phyloP scores from a whole-genome alignment of 495 filamentous ascomycete species.

The Aspergillus heteromorphus region DNA sequence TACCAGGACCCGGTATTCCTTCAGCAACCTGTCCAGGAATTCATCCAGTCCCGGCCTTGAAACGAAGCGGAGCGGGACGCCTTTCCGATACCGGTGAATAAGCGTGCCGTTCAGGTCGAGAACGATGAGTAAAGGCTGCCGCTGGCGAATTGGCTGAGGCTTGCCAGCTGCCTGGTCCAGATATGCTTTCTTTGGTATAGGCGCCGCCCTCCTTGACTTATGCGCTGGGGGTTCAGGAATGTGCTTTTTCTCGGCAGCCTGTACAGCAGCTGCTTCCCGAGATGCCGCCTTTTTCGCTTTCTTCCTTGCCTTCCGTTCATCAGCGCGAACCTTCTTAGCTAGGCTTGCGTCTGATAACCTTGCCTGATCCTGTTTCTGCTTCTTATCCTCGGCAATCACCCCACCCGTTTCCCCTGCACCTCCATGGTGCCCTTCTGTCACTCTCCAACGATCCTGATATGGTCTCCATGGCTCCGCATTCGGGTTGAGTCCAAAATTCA shows the following conservation, averaged over 20 bases:
- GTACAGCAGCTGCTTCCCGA: too few species aligned
- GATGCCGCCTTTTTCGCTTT: too few species aligned
- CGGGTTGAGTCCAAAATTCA: too few species aligned
- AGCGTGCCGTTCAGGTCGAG: slow-evolving; percentile 94
- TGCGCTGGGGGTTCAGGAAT: too few species aligned
- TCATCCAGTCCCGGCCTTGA: slow-evolving; percentile 53
- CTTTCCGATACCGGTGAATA: slow-evolving; percentile 56
- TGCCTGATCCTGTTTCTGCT: too few species aligned
- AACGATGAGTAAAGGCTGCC: slow-evolving; percentile 63
- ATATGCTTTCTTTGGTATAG: slow-evolving; percentile 36
- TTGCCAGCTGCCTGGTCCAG: slow-evolving; percentile 38
- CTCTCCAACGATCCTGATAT: slow-evolving; percentile 15
- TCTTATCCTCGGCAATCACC: background rate
- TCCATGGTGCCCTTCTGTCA: background rate
- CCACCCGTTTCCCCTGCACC: background rate
- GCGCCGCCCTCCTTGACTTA: too few species aligned
- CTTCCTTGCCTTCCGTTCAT: too few species aligned
- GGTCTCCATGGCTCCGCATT: slow-evolving; percentile 22
- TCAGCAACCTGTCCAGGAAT: slow-evolving; percentile 65
- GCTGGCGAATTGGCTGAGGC: too few species aligned
- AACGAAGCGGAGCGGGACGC: slow-evolving; percentile 46
- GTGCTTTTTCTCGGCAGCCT: too few species aligned
- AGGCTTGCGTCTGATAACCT: too few species aligned
- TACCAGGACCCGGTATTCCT: slow-evolving; percentile 71
- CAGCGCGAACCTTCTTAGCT: too few species aligned